Base-by-base conservation (phyloP, 1,284 basidiomycete species). In the Sanghuangporus baumii region DNA sequence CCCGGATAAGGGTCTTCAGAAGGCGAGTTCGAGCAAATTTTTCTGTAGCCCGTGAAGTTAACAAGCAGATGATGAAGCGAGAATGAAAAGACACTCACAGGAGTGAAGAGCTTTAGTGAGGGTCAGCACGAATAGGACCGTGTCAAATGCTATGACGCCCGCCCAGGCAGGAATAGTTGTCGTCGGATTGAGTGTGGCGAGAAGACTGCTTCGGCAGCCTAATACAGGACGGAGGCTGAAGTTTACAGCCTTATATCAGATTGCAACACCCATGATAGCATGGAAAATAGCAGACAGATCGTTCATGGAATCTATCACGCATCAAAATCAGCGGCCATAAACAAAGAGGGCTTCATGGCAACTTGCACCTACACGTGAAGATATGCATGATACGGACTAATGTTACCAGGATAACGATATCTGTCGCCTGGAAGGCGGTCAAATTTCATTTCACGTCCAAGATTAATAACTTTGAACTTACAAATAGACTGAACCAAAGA, bases 61-160 rank as follows among this genome's bases (percentile, higher is more conserved):
- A n/a, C 16, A 16, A 11, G 43, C 16, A n/a, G 43, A 12, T 60
- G n/a, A 6, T 14, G 18, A 61, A 11, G 31, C 12, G 3, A 36
- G 7, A 34, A 36, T 54, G n/a, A 12, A 2, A 14, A 9, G 26
- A 43, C 4, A 38, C 60, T 55, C 16, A 61, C 60, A 50, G 2
- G 54, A 47, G 6, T 23, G 9, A 3, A 61, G 7, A 6, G 54
- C 60, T 34, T 31, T 55, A 16, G 20, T 7, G 7, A 61, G 18
- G 18, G 59, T 61, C 2, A 61, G 51, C 2, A 55, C 11, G 51
- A 61, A 55, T 1, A 61, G 26, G 3, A 55, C 51, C 14, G 50
- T 61, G 40, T 61, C 59, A 37, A 61, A 61, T 11, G 46, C 50
- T 14, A 61, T 61, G 26, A 61, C 16, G 5, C 52, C 59, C 2